Conservation (phyloP, 306 rosid species). For the Medicago lupulina region DNA sequence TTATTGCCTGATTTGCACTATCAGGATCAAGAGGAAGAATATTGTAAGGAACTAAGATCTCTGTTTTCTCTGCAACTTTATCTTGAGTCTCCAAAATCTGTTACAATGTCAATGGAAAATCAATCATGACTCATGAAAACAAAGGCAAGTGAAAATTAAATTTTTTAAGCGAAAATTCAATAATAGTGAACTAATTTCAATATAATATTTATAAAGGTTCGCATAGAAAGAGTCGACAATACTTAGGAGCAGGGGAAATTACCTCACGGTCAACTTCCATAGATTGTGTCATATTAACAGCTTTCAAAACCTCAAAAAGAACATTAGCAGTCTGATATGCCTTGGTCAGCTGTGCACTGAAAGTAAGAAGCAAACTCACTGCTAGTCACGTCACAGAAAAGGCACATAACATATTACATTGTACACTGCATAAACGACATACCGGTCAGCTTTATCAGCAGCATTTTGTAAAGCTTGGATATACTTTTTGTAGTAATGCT, state of each 20-base stretch:
- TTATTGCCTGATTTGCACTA: slow-evolving; percentile 92
- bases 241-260: slow-evolving; percentile 11
- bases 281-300: slow-evolving; percentile 95
- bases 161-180: not conserved
- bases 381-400: slow-evolving; percentile 34
- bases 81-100: slow-evolving; percentile 95
- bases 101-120: slow-evolving; percentile 24
- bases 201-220: not conserved
- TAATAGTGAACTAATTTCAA: slow-evolving; percentile 12
- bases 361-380: slow-evolving; percentile 35
- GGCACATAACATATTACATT: slow-evolving; percentile 11
- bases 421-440: slow-evolving; percentile 35
- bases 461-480: slow-evolving; percentile 95
- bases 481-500: slow-evolving; percentile 94
- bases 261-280: slow-evolving; percentile 99
- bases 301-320: slow-evolving; percentile 96
- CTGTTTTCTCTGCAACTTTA: slow-evolving; percentile 95
- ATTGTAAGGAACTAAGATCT: slow-evolving; percentile 89
- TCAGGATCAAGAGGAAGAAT: slow-evolving; percentile 99
- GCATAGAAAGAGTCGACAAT: slow-evolving; percentile 30
- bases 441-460: slow-evolving; percentile 98
- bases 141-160: slow-evolving; percentile 15
- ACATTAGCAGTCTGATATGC: slow-evolving; percentile 99
- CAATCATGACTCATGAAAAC: slow-evolving; percentile 30
- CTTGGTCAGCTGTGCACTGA: slow-evolving; percentile 95